These are phyloP conservation scores for Botrytis pseudocinerea DNA, from an alignment of 2,329 filamentous ascomycete genomes.

Conservation along the genomic window DNA sequence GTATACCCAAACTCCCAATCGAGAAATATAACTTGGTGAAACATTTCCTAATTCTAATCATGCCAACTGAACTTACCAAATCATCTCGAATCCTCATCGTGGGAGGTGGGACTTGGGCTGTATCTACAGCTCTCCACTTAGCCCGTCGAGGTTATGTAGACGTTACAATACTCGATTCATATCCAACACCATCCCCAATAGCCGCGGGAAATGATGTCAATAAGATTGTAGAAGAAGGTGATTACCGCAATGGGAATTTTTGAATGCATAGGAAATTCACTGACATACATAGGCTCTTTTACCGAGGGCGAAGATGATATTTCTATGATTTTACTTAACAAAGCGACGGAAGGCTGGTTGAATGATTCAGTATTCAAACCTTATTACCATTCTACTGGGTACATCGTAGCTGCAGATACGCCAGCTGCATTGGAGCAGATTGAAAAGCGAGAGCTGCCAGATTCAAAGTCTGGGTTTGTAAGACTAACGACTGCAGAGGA, in stretches of 20 bases:
- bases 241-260: neutral
- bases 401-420: slow-evolving; percentile 48
- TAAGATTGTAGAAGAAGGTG: slow-evolving; percentile 52
- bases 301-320: slow-evolving; percentile 34
- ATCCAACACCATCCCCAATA: slow-evolving; percentile 44
- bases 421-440: slow-evolving; percentile 44
- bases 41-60: neutral
- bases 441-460: slow-evolving; percentile 42
- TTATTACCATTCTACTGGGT: slow-evolving; percentile 50
- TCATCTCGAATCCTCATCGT: slow-evolving; percentile 43
- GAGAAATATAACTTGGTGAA: neutral
- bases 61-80: slow-evolving; percentile 17
- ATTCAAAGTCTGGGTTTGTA: slow-evolving; percentile 40
- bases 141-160: slow-evolving; percentile 48
- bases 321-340: slow-evolving; percentile 41
- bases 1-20: neutral
- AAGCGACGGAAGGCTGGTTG: slow-evolving; percentile 47
- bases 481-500: slow-evolving; percentile 47
- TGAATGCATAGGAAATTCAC: neutral
- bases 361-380: slow-evolving; percentile 46
- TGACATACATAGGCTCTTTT: slow-evolving; percentile 34
- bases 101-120: slow-evolving; percentile 47
- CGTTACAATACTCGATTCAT: slow-evolving; percentile 51
- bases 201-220: slow-evolving; percentile 62
- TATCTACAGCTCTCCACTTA: slow-evolving; percentile 48